Base-by-base conservation (phyloP, 2,329 filamentous ascomycete species). In the Aspergillus persii region DNA sequence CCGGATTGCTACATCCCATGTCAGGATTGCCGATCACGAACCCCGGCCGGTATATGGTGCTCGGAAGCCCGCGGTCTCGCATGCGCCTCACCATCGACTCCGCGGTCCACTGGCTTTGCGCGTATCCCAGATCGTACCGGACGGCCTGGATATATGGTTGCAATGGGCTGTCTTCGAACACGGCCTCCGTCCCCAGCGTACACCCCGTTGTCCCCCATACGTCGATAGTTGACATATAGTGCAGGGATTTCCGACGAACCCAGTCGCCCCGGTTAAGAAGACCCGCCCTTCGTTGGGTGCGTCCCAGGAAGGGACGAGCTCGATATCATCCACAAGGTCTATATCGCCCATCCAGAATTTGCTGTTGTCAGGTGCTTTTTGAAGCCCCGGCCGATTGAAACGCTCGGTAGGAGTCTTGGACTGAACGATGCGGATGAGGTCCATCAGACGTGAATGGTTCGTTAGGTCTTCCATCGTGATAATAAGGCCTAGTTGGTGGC, bases 21-120 rank as follows among this genome's bases (percentile, higher is more conserved):
- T 80, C 74, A 1, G 83, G 80, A 71, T 91, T 84, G 4, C 91
- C 92, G 3, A 88, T 81, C 47, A 96, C 85, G 70, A 96, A 96
- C 7, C 92, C 91, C 1, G 91, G 87, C 3, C 92, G 84, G 47
- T 95, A 80, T 44, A 95, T 84, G 29, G 85, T 82, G 9, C 89
- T 90, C 1, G 76, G 78, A 0, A 96, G 84, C 9, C 91, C 91
- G 48, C 89, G 83, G 55, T 79, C 80, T 50, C 90, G 89, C 30
- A 91, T 90, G 71, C 89, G 87, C 29, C 89, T 84, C 23, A 90
- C 83, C 53, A 96, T 80, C 59, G 81, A 81, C 68, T 86, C 84
- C 4, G 60, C 54, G 3, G 54, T 53, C 54, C 57, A 60, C 30
- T 61, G 53, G 18, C 53, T 57, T 31, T 54, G 50, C 1, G 53